Evolutionary conservation across 2,329 filamentous ascomycete species (phyloP).

Genomic region (Nothophaeocryptopus gaeumannii): DNA sequence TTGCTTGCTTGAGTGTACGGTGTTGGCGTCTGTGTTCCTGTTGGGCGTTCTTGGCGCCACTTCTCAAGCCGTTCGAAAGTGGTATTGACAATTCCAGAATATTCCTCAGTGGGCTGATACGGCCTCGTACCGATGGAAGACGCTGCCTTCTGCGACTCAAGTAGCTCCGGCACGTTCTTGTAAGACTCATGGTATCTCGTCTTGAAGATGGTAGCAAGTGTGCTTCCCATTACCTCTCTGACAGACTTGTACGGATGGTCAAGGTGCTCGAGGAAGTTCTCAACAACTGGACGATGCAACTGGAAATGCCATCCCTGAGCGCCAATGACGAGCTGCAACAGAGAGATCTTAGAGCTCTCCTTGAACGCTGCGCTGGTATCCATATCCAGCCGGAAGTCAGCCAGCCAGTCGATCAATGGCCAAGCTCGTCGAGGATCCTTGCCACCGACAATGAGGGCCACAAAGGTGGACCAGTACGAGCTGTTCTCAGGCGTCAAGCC

Average conservation of each 20-base stretch:
- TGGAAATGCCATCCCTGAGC: constrained; percentile 97
- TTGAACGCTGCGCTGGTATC: constrained; percentile 96
- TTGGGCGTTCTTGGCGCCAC: constrained; percentile 80
- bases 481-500: constrained; percentile 92
- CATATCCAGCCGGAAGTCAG: constrained; percentile 88
- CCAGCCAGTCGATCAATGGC: constrained; percentile 79
- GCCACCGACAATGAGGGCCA: constrained; percentile 82
- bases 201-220: constrained; percentile 82
- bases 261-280: constrained; percentile 85
- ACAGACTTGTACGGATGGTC: constrained; percentile 98
- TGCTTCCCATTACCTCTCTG: constrained; percentile 87
- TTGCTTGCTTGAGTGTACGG: constrained; percentile 95
- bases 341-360: constrained; percentile 91
- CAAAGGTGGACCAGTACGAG: constrained; percentile 89
- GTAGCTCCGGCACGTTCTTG: constrained; percentile 69
- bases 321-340: constrained; percentile 82
- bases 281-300: constrained; percentile 77
- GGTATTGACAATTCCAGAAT: constrained; percentile 66
- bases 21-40: constrained; percentile 88
- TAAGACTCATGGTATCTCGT: constrained; percentile 95
- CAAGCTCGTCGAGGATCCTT: constrained; percentile 86
- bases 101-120: constrained; percentile 74
- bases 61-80: constrained; percentile 77
- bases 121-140: constrained; percentile 83
- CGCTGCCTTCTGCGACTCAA: constrained; percentile 72